A percentile compares a stretch with the other conserved stretches of the same genome.
These are phyloP conservation scores for Helichrysum umbraculigerum DNA, from an alignment of 129 eudicot genomes.

Conservation along the genomic window DNA sequence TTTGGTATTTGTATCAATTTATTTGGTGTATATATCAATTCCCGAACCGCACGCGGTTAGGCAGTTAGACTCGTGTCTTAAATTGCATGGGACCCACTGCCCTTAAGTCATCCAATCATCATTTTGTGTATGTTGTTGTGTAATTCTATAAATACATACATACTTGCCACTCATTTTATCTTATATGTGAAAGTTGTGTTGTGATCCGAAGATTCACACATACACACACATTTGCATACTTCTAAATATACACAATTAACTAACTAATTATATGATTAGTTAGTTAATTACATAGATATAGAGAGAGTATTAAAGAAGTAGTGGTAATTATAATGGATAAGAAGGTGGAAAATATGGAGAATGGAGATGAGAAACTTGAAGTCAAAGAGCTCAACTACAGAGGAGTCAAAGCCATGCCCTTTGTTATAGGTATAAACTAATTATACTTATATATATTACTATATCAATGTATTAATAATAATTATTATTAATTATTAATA, in stretches of 20 bases:
- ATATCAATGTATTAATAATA: neutral
- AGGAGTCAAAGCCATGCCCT: conserved; percentile 60
- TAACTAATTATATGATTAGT: no score
- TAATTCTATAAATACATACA: conserved; percentile 19
- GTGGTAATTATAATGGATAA: conserved; percentile 19
- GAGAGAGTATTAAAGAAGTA: neutral
- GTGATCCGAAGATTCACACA: conserved; percentile 11
- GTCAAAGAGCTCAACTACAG: conserved; percentile 41
- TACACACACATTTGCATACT: neutral
- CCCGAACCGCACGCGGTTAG: neutral
- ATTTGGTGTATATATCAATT: no score
- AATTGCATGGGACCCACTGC: conserved; percentile 7
- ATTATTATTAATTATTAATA: neutral
- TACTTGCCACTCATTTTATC: conserved; percentile 4
- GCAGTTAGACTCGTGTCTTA: neutral
- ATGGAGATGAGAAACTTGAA: conserved; percentile 34
- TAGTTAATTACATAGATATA: neutral
- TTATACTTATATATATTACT: neutral
- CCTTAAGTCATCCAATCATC: neutral
- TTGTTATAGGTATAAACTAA: conserved; percentile 37
- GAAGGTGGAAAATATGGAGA: conserved; percentile 29
- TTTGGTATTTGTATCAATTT: no score
- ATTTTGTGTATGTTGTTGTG: neutral
- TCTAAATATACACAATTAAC: neutral
- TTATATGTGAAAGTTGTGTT: neutral